phyloP scores from a whole-genome alignment of 306 rosid genomes.

The Dryas drummondii region DNA sequence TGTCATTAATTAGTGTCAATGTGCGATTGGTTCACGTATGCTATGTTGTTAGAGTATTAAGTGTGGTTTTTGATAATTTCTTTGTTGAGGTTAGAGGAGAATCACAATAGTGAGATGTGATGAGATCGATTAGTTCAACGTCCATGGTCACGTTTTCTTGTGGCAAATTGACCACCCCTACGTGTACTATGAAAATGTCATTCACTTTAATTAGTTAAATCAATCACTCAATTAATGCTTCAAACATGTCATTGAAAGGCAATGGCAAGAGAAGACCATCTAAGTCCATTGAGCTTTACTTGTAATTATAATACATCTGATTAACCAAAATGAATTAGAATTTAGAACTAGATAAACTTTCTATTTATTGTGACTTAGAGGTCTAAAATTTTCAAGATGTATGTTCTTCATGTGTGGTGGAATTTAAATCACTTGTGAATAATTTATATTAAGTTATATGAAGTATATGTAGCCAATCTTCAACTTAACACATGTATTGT shows the following conservation, averaged over 20 bases:
- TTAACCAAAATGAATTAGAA: too few species aligned
- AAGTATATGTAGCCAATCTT: too few species aligned
- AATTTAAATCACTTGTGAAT: too few species aligned
- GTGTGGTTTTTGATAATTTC: not conserved
- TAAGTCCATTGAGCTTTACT: too few species aligned
- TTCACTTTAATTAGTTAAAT: slow-evolving; percentile 11
- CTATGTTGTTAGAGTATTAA: not conserved
- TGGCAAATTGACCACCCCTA: slow-evolving; percentile 44
- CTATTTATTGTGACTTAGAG: too few species aligned
- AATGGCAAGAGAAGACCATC: not conserved
- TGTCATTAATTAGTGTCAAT: not conserved
- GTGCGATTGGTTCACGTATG: not conserved
- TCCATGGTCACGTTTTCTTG: slow-evolving; percentile 47
- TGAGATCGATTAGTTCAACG: slow-evolving; percentile 34
- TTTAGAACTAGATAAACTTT: too few species aligned
- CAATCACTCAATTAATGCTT: slow-evolving; percentile 1
- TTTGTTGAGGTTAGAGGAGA: slow-evolving; percentile 29
- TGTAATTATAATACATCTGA: too few species aligned
- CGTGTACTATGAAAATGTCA: slow-evolving; percentile 35
- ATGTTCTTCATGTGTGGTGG: too few species aligned
- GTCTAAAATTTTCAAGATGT: too few species aligned
- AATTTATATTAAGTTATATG: too few species aligned
- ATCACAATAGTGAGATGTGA: slow-evolving; percentile 31
- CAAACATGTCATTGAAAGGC: not conserved
- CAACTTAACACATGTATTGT: too few species aligned